Percentiles rank a stretch among this genome's conserved stretches.
Conservation (phyloP, 345 rosid genomes). For the Melaleuca alternifolia region DNA sequence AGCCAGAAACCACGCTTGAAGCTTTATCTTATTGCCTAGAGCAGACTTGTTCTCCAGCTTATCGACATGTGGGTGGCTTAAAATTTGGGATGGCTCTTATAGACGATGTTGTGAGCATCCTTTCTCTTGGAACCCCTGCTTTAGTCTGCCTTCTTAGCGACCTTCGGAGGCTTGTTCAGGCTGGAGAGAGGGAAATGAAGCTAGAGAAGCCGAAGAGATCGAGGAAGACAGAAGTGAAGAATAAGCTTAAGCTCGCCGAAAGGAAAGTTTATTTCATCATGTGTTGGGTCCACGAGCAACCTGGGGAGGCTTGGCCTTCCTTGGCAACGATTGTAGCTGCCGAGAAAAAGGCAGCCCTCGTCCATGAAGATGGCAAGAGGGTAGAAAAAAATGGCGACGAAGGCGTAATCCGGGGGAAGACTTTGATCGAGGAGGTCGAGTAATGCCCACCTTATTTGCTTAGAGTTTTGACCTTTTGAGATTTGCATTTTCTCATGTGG, state of each 20-base stretch:
- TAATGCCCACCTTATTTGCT: neutral
- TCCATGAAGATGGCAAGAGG: slow-evolving; percentile 12
- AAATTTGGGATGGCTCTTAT: slow-evolving; percentile 57
- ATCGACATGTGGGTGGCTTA: slow-evolving; percentile 60
- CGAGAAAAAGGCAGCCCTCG: slow-evolving; percentile 33
- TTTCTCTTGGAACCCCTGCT: slow-evolving; percentile 50
- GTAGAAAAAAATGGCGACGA: slow-evolving; percentile 9
- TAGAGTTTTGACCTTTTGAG: neutral
- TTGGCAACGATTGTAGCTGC: slow-evolving; percentile 39
- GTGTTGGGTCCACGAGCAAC: slow-evolving; percentile 92
- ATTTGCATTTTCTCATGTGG: neutral
- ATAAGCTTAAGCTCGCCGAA: slow-evolving; percentile 59
- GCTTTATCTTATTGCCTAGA: slow-evolving; percentile 61
- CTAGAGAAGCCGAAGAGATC: slow-evolving; percentile 24
- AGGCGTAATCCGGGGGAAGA: slow-evolving; percentile 14
- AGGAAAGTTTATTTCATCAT: slow-evolving; percentile 70
- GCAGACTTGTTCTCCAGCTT: slow-evolving; percentile 67
- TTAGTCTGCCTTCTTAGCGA: slow-evolving; percentile 61
- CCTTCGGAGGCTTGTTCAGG: slow-evolving; percentile 53
- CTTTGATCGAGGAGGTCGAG: slow-evolving; percentile 57
- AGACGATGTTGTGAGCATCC: slow-evolving; percentile 40
- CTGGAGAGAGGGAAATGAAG: slow-evolving; percentile 41
- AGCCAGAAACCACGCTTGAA: slow-evolving; percentile 56
- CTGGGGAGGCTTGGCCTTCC: slow-evolving; percentile 47
- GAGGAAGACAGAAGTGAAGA: slow-evolving; percentile 36